A percentile compares a stretch with the other conserved stretches of the same genome.
Evolutionary conservation across 2,329 filamentous ascomycete species (phyloP).

Genomic region (Diaporthe sp.): DNA sequence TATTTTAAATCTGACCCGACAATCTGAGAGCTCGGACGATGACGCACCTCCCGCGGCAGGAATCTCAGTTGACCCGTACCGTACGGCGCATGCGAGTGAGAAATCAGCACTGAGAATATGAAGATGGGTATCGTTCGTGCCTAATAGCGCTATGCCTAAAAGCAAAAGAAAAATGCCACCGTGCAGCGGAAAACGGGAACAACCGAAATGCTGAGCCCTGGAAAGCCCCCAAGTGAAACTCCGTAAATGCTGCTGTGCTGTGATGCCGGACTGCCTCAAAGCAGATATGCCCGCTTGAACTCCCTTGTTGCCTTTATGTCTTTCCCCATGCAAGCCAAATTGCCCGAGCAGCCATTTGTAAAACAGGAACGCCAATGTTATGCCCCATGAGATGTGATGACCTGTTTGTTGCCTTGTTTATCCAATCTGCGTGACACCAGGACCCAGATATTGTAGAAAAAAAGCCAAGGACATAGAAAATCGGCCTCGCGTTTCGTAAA

Average conservation of each 20-base stretch:
- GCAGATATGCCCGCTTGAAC: conserved; percentile 16
- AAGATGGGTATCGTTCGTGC: conserved; percentile 42
- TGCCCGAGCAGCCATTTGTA: background rate
- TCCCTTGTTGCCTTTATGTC: conserved; percentile 3
- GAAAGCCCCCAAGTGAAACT: background rate
- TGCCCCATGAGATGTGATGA: background rate
- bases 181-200: background rate
- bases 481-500: background rate
- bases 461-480: background rate
- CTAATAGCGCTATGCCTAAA: conserved; percentile 40
- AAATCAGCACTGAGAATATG: background rate
- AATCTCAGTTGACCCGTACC: background rate
- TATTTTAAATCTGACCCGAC: background rate
- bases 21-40: background rate
- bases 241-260: conserved; percentile 17
- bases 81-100: no score
- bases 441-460: background rate
- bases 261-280: conserved; percentile 27
- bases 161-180: conserved; percentile 38
- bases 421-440: background rate
- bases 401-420: conserved; percentile 10
- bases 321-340: background rate
- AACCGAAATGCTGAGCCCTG: background rate
- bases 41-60: background rate
- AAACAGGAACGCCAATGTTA: background rate